These are phyloP conservation scores for Vigna nakashimae DNA, from an alignment of 306 rosid genomes.

Conservation along the genomic window DNA sequence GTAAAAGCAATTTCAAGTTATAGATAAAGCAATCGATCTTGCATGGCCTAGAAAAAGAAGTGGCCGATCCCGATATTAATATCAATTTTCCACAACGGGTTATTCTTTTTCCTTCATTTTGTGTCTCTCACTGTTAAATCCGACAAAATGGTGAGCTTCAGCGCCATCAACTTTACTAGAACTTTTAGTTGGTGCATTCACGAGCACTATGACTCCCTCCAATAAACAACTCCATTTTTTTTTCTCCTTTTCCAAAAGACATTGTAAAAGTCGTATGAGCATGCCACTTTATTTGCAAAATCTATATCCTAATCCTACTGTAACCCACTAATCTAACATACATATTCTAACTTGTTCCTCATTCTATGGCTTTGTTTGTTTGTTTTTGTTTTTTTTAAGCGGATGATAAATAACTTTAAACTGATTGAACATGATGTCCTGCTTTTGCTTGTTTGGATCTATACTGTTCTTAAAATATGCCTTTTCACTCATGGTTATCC, in stretches of 20 bases:
- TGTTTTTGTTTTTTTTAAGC: slow-evolving; percentile 11
- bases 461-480: slow-evolving; percentile 35
- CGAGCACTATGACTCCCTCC: slow-evolving; percentile 45
- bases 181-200: slow-evolving; percentile 49
- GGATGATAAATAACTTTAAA: slow-evolving; percentile 41
- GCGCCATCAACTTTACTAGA: slow-evolving; percentile 50
- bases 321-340: slow-evolving; percentile 73
- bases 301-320: slow-evolving; percentile 69
- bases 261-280: slow-evolving; percentile 56
- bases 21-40: slow-evolving; percentile 16
- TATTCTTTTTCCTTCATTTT: not conserved
- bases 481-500: slow-evolving; percentile 41
- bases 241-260: slow-evolving; percentile 38
- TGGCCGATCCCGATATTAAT: slow-evolving; percentile 35
- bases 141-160: slow-evolving; percentile 51
- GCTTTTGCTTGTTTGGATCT: slow-evolving; percentile 50
- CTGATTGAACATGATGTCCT: slow-evolving; percentile 41
- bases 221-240: slow-evolving; percentile 24
- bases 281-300: slow-evolving; percentile 53
- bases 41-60: slow-evolving; percentile 46
- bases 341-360: slow-evolving; percentile 49
- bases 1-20: slow-evolving; percentile 29
- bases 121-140: slow-evolving; percentile 35
- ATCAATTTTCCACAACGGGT: not conserved
- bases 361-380: slow-evolving; percentile 56